Evolutionary conservation across 768 basidiomycete species (phyloP).

Genomic region (Tricholoma sp.): DNA sequence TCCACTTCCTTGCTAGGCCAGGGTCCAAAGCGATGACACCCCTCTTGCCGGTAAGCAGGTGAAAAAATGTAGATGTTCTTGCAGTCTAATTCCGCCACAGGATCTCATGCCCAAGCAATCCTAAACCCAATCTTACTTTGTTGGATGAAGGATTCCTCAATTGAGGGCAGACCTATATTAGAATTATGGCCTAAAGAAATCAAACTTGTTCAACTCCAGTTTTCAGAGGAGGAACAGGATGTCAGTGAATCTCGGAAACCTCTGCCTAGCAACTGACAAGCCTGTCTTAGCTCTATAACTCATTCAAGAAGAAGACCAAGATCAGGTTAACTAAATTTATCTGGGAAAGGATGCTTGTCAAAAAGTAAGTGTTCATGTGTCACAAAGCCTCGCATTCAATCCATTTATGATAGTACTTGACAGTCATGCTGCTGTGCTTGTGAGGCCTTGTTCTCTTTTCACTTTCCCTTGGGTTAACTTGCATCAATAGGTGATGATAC

Average conservation of each 20-base stretch:
- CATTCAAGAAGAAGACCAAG: constrained; percentile 49
- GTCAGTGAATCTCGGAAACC: constrained; percentile 27
- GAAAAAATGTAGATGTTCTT: too few relatives aligned
- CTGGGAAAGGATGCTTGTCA: constrained; percentile 57
- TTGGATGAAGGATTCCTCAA: constrained; percentile 60
- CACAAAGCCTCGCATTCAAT: neutral
- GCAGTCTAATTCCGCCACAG: constrained; percentile 15
- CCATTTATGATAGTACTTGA: neutral
- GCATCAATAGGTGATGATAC: constrained; percentile 53
- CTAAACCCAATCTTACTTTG: constrained; percentile 65
- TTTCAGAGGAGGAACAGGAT: constrained; percentile 61
- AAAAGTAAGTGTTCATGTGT: constrained; percentile 49
- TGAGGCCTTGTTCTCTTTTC: constrained; percentile 14
- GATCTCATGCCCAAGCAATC: constrained; percentile 61
- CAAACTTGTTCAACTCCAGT: constrained; percentile 54
- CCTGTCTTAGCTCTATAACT: constrained; percentile 45
- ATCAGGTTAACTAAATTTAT: constrained; percentile 58
- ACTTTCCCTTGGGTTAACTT: neutral
- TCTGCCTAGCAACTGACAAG: neutral
- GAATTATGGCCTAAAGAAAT: constrained; percentile 57
- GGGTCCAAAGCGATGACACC: constrained; percentile 51
- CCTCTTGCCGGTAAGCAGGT: constrained; percentile 47
- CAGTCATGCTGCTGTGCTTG: constrained; percentile 46
- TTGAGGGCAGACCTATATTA: constrained; percentile 68
- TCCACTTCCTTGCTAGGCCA: constrained; percentile 29